Conservation (phyloP, 2,329 filamentous ascomycete genomes). For the Epichloe festucae region DNA sequence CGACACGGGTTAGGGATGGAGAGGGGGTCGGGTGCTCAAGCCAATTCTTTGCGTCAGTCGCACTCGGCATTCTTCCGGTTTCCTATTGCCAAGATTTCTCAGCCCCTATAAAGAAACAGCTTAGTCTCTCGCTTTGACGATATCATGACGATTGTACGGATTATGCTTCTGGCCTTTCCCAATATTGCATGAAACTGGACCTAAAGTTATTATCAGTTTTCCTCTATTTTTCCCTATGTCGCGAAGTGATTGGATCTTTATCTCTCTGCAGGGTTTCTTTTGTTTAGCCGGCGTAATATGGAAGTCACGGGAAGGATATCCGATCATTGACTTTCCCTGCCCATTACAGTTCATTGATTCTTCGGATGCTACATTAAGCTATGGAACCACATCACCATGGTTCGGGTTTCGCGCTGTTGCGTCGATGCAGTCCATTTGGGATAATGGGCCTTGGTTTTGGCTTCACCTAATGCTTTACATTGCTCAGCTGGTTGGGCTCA, state of each 20-base stretch:
- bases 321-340: background rate
- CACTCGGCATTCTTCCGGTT: background rate
- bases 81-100: too few relatives aligned
- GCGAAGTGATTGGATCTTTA: background rate
- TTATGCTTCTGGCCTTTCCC: background rate
- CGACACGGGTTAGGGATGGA: background rate
- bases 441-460: slow-evolving; percentile 7
- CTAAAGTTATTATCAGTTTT: background rate
- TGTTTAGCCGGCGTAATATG: slow-evolving; percentile 1
- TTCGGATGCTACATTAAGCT: background rate
- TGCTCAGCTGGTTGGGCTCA: slow-evolving; percentile 4
- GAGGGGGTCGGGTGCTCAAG: background rate
- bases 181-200: background rate
- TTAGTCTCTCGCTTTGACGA: background rate
- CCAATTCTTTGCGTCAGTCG: background rate
- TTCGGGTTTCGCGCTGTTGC: background rate
- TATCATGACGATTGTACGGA: background rate
- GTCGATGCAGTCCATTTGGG: background rate
- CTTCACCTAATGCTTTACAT: slow-evolving; percentile 8
- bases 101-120: background rate
- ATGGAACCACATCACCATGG: background rate
- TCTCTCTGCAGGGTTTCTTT: slow-evolving; percentile 2
- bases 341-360: background rate
- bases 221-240: background rate
- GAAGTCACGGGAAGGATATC: slow-evolving; percentile 5